A percentile compares a stretch with the other conserved stretches of the same genome.
These are phyloP conservation scores for Psilocybe azurescens DNA, from an alignment of 768 basidiomycete species.

Conservation along the genomic window DNA sequence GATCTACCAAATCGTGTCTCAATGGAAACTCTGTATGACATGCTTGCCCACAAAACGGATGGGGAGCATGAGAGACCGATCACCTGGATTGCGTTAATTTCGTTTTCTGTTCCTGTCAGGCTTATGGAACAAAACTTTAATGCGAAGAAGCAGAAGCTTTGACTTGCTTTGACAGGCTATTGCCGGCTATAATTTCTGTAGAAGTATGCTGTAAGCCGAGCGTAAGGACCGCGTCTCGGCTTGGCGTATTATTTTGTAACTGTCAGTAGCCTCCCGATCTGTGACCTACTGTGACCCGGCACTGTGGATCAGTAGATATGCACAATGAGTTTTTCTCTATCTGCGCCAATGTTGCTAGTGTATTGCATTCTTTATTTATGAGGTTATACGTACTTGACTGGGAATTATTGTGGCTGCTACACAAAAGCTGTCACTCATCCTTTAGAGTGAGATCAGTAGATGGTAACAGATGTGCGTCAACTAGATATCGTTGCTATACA, in stretches of 20 bases:
- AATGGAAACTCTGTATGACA: constrained; percentile 22
- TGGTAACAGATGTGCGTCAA: constrained; percentile 12
- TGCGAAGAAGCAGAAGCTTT: constrained; percentile 11
- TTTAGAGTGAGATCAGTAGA: not conserved
- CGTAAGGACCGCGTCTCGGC: not conserved
- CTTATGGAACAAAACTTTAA: constrained; percentile 30
- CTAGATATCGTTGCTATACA: constrained; percentile 26
- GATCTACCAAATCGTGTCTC: constrained; percentile 21
- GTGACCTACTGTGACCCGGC: not conserved
- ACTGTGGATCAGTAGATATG: not conserved
- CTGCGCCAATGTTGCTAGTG: not conserved
- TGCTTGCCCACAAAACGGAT: constrained; percentile 11
- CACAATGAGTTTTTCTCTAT: not conserved
- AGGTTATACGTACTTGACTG: not conserved
- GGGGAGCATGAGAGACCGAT: constrained; percentile 12
- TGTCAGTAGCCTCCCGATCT: not conserved
- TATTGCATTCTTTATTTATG: not conserved
- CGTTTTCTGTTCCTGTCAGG: constrained; percentile 22
- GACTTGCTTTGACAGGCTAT: not conserved
- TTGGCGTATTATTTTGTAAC: constrained; percentile 1
- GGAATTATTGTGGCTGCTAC: no score
- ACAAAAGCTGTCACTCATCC: not conserved
- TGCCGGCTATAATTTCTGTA: constrained; percentile 1
- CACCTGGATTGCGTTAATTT: constrained; percentile 16
- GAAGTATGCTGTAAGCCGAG: not conserved